Percentiles rank a stretch among this genome's conserved stretches.
Conservation (phyloP, 805 yeast genomes). For the Henningerozyma blattae region DNA sequence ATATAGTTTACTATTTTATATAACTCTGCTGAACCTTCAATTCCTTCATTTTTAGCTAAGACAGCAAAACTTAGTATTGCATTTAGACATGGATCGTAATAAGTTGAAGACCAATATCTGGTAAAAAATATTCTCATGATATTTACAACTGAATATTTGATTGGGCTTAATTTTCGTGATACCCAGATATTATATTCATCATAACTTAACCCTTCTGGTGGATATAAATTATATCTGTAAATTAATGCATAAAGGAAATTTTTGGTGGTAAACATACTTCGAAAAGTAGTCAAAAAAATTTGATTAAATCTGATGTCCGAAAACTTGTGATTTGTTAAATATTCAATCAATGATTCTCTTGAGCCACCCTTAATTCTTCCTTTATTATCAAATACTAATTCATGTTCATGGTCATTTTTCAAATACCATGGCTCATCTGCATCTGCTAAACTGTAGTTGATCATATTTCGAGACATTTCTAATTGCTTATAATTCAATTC, state of each 20-base stretch:
- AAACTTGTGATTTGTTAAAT: constrained; percentile 62
- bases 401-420: constrained; percentile 53
- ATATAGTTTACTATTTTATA: not conserved
- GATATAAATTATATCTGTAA: constrained; percentile 53
- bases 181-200: constrained; percentile 76
- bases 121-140: constrained; percentile 56
- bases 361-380: constrained; percentile 80
- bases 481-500: no score
- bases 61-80: constrained; percentile 31
- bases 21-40: constrained; percentile 33
- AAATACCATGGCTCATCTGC: constrained; percentile 57
- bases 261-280: constrained; percentile 50
- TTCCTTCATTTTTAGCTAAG: constrained; percentile 28
- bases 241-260: constrained; percentile 50
- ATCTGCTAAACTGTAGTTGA: not conserved
- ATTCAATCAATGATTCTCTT: constrained; percentile 62
- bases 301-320: constrained; percentile 53
- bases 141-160: constrained; percentile 52
- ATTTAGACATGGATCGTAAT: constrained; percentile 33
- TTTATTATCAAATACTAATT: constrained; percentile 47
- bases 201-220: constrained; percentile 79
- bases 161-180: constrained; percentile 54
- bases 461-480: not conserved
- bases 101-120: constrained; percentile 57
- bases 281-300: constrained; percentile 62